Percentiles rank a stretch among this genome's conserved stretches.
phyloP scores from a whole-genome alignment of 345 rosid species.

The Euphorbia peplus region DNA sequence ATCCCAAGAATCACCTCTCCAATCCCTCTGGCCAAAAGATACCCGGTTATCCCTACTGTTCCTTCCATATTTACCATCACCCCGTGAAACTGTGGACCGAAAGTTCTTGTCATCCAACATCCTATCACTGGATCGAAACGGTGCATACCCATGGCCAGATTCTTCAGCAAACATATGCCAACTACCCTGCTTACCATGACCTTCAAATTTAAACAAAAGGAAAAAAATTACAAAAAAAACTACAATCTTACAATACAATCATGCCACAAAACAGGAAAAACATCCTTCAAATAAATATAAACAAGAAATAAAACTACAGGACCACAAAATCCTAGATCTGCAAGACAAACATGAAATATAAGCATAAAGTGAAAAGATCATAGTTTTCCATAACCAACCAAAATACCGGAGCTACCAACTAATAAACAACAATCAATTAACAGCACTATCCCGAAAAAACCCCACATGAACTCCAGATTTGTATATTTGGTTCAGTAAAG shows the following conservation, averaged over 20 bases:
- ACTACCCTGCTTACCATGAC: conserved; percentile 88
- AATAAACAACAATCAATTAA: no score
- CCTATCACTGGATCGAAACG: conserved; percentile 54
- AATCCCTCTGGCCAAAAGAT: conserved; percentile 64
- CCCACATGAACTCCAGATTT: conserved; percentile 5
- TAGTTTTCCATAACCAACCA: neutral
- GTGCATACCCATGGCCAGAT: conserved; percentile 53
- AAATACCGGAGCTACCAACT: neutral
- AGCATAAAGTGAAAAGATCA: neutral
- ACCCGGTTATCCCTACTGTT: conserved; percentile 59
- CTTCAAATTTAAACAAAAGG: conserved; percentile 46
- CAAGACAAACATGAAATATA: neutral
- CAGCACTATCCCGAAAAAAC: neutral
- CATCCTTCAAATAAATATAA: neutral
- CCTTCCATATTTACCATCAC: conserved; percentile 69
- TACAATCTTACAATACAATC: conserved; percentile 20
- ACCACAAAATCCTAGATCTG: conserved; percentile 7
- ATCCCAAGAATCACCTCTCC: conserved; percentile 70
- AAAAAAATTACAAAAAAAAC: conserved; percentile 28
- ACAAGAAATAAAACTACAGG: neutral
- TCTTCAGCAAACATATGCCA: conserved; percentile 70
- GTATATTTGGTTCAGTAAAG: neutral
- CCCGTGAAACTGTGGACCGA: conserved; percentile 48
- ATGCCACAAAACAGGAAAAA: neutral
- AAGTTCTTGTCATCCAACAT: conserved; percentile 55